These are phyloP conservation scores for Aspergillus olivimuriae DNA, from an alignment of 495 filamentous ascomycete genomes.

Conservation along the genomic window DNA sequence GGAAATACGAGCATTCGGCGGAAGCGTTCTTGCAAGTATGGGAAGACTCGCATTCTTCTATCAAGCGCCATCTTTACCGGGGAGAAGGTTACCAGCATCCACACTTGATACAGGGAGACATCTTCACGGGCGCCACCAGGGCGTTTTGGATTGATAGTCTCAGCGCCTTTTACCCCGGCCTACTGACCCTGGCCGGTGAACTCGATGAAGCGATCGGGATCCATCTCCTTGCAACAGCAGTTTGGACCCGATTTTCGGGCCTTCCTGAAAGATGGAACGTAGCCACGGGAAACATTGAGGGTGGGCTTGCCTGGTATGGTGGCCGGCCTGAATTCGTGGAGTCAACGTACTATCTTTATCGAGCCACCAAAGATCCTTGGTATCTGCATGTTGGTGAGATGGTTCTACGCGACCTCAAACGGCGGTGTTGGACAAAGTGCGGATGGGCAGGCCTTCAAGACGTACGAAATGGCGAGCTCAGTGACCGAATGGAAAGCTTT, in stretches of 20 bases:
- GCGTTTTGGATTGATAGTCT: constrained; percentile 95
- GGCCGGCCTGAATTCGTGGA: constrained; percentile 94
- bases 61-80: constrained; percentile 76
- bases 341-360: constrained; percentile 87
- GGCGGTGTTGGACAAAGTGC: constrained; percentile 87
- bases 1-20: constrained; percentile 60
- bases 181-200: constrained; percentile 81
- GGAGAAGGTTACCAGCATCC: constrained; percentile 67
- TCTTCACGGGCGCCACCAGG: constrained; percentile 72
- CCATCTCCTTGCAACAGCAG: constrained; percentile 80
- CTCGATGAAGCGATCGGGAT: constrained; percentile 85
- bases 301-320: constrained; percentile 88
- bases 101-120: constrained; percentile 85
- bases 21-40: constrained; percentile 77
- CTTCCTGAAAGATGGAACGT: constrained; percentile 93
- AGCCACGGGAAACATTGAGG: constrained; percentile 76
- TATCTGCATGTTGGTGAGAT: constrained; percentile 95
- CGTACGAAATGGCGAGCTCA: constrained; percentile 80
- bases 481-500: constrained; percentile 98
- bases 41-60: constrained; percentile 76
- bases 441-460: constrained; percentile 96
- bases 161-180: constrained; percentile 88
- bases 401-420: constrained; percentile 80
- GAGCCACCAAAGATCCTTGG: constrained; percentile 92
- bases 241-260: constrained; percentile 91